Percentiles rank a stretch among this genome's conserved stretches.
Evolutionary conservation across 176 grass and related monocot genomes (phyloP).

Genomic region (Oryza brachyantha): DNA sequence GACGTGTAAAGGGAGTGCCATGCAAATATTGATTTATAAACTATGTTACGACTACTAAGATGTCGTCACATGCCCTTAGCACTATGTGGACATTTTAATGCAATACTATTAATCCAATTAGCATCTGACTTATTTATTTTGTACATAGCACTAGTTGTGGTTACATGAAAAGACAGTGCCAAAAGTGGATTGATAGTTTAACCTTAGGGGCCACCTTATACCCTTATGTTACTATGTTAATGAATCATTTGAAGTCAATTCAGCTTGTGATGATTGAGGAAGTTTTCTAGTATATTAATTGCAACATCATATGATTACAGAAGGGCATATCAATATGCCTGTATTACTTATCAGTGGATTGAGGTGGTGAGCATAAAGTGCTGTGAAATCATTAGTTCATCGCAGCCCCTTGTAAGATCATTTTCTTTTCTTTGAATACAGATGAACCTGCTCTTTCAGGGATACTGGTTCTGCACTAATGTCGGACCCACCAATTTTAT

Average conservation of each 20-base stretch:
- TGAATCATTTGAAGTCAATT: not conserved
- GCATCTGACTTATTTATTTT: not conserved
- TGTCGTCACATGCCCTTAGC: not conserved
- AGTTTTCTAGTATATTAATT: not conserved
- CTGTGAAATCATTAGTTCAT: not conserved
- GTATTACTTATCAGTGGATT: constrained; percentile 8
- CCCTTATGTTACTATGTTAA: not conserved
- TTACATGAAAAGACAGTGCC: not conserved
- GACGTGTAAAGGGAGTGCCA: not conserved
- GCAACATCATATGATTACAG: not conserved
- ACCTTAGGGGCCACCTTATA: not conserved
- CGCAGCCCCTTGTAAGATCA: not conserved
- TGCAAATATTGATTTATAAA: not conserved
- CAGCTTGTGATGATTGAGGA: not conserved
- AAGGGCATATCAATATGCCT: not conserved
- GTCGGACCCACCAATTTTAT: not conserved
- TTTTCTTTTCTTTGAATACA: constrained; percentile 4
- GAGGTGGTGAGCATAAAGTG: not conserved
- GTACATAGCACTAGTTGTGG: not conserved
- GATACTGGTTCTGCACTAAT: not conserved
- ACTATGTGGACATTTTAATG: not conserved
- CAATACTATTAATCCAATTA: not conserved
- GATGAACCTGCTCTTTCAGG: not conserved
- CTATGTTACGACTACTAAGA: not conserved
- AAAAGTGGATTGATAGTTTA: constrained; percentile 29